Base-by-base conservation (phyloP, 805 yeast species). In the Priceomyces haplophilus region DNA sequence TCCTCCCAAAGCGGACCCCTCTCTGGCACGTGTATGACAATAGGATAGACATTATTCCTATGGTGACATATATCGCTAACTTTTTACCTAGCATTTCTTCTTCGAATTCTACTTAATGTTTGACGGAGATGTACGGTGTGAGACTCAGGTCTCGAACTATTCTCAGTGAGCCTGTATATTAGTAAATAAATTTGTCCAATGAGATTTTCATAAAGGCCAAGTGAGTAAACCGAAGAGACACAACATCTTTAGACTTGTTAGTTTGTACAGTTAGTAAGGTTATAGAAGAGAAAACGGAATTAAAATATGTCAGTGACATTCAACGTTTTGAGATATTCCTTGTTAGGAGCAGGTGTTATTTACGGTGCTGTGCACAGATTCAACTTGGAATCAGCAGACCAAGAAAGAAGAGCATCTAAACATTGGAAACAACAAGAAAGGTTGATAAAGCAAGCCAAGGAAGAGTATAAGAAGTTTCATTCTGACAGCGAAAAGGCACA, bases 291-390 rank as follows among this genome's bases (percentile, higher is more conserved):
- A 19, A 21, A 8, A 7, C 23, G 20, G 24, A 4, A 15, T n/a
- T 25, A 10, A 25, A 44, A 34, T 36, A 66, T 66, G 71, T 65
- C 72, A 40, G 52, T 58, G 29, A 59, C 53, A 36, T 65, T 70
- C 56, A 70, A 85, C 85, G 89, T 90, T 61, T 79, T 90, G 62
- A 88, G 98, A 83, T 91, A 93, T 83, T 75, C 95, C 54, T 84
- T 95, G 42, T 78, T 91, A 54, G 91, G 86, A 42, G 80, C 88
- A 54, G 99, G 99, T 67, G 73, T 90, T 45, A 76, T 80, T 48
- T 88, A 87, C 71, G 99, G 99, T 56, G 86, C 88, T 51, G 77
- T 77, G 65, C 96, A 88, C 76, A 86, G 95, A 68, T 72, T 78
- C 61, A 66, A 75, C 41, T 76, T 88, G 56, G 81, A 82, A 56